Evolutionary conservation across 2,329 filamentous ascomycete species (phyloP), one percentile per base, ranked within the genome.

Genomic region (Escovopsis sp.): DNA sequence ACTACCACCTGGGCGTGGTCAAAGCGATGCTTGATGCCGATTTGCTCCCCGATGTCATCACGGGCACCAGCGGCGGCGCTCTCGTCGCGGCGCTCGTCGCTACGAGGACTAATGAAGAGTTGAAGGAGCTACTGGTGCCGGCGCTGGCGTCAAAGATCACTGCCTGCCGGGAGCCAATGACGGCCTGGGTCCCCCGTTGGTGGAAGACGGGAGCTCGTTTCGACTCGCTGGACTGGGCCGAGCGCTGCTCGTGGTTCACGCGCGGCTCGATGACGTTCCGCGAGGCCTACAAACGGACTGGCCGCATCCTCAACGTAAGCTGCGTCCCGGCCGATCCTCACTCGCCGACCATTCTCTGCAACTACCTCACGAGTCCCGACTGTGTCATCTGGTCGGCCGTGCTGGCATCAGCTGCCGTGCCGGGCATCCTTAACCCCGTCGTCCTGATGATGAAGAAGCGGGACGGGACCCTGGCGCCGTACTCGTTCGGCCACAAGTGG

Each of bases 311-410:
- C 39, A 98, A 98, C 60, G 87, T 98, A 9, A 86, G 85, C 6
- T 98, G 91, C 58, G 86, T 98, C 2, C 91, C 91, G 1, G 88
- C 89, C 0, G 91, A 98, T 57, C 91, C 89, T 14, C 87, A 98
- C 61, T 93, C 85, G 35, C 89, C 76, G 8, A 79, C 87, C 0
- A 94, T 98, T 49, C 71, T 98, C 7, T 86, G 86, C 55, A 98
- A 98, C 62, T 94, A 96, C 58, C 73, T 95, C 29, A 96, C 91
- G 2, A 84, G 83, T 16, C 91, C 91, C 0, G 87, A 98, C 64
- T 98, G 91, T 56, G 91, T 98, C 34, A 93, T 98, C 47, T 98
- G 93, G 91, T 94, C 87, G 10, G 89, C 91, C 2, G 87, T 96
- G 3, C 66, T 98, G 36, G 91, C 91, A 1, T 95, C 88, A 6